Conservation (phyloP, 2,329 filamentous ascomycete species). For the Penicillium sumatraense region DNA sequence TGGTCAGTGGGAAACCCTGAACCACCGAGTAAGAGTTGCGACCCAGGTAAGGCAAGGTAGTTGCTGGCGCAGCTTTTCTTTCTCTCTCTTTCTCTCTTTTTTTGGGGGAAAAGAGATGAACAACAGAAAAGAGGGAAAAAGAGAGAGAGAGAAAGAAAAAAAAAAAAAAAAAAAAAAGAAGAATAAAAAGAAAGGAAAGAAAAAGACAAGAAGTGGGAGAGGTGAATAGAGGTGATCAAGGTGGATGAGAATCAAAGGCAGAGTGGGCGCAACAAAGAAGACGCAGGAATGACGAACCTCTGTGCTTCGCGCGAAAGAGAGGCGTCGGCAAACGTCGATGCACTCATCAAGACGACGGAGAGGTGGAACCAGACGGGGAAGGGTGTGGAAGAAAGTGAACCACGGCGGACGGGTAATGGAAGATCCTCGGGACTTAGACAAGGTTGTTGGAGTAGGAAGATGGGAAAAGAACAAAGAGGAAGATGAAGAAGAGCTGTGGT, state of each 20-base stretch:
- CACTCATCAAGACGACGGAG: conserved; percentile 47
- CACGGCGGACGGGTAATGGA: conserved; percentile 21
- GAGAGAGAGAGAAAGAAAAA: too few relatives aligned
- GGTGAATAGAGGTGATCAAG: neutral
- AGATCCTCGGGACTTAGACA: conserved; percentile 12
- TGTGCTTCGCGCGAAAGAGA: conserved; percentile 48
- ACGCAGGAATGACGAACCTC: conserved; percentile 37
- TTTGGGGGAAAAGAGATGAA: neutral
- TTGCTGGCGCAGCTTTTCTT: too few relatives aligned
- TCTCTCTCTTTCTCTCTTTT: too few relatives aligned
- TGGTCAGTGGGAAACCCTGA: conserved; percentile 44
- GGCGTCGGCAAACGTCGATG: conserved; percentile 45
- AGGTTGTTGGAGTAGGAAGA: conserved; percentile 14
- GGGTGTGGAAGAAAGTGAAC: conserved; percentile 21
- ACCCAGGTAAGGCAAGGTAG: conserved; percentile 21
- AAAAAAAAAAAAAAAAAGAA: too few relatives aligned
- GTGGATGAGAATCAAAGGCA: neutral
- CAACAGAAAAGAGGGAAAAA: neutral
- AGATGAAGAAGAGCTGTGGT: conserved; percentile 25
- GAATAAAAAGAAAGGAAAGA: too few relatives aligned
- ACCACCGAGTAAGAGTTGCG: conserved; percentile 35
- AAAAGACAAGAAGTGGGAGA: too few relatives aligned
- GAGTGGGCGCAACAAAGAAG: neutral
- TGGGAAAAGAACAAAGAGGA: conserved; percentile 23
- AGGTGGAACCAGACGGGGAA: conserved; percentile 19